phyloP scores from a whole-genome alignment of 768 basidiomycete species.

The Psilocybe cubensis region DNA sequence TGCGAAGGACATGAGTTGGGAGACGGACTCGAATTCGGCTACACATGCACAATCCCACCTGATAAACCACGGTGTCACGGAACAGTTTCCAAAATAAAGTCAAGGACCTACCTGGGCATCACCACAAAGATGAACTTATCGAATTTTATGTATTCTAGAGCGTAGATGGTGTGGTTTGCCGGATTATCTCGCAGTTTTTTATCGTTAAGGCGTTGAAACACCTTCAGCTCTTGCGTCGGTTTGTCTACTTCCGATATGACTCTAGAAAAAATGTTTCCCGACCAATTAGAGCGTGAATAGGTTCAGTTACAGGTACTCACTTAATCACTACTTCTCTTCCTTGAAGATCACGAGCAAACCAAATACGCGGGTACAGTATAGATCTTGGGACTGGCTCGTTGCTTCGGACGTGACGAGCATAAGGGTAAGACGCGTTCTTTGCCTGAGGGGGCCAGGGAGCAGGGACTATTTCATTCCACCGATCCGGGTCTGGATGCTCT shows the following conservation, averaged over 20 bases:
- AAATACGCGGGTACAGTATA: no score
- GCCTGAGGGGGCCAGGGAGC: no score
- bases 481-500: no score
- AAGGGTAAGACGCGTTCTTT: no score
- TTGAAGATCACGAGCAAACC: no score
- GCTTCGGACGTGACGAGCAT: no score
- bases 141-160: constrained; percentile 15
- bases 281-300: no score
- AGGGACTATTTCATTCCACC: no score
- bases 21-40: not conserved
- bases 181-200: constrained; percentile 11
- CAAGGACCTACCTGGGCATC: no score
- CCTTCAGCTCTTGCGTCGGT: constrained; percentile 13
- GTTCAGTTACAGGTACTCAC: not conserved
- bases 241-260: constrained; percentile 7
- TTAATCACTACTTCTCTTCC: constrained; percentile 14
- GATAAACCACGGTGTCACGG: not conserved
- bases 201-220: constrained; percentile 16
- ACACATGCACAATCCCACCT: constrained; percentile 2
- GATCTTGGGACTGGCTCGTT: no score
- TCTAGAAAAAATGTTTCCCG: no score
- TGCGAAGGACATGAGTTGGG: constrained; percentile 1
- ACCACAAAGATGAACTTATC: constrained; percentile 18
- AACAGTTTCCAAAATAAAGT: not conserved
- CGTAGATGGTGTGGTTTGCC: constrained; percentile 17